Base-by-base conservation (phyloP, 225 moss, liverwort and hornwort genomes). In the Polytrichum formosum region DNA sequence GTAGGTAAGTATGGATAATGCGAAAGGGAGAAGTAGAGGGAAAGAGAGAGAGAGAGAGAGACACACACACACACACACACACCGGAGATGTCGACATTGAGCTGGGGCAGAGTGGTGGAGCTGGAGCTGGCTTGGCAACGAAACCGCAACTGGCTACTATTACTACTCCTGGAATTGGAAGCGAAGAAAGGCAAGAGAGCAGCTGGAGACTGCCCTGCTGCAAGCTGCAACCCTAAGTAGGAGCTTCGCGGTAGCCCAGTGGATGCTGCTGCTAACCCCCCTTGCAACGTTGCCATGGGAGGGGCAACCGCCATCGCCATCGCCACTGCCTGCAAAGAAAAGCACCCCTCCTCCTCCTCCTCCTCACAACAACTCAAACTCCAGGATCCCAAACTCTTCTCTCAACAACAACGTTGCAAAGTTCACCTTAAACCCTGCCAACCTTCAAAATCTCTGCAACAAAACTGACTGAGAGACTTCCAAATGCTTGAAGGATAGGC, bases 31-130 rank as follows among this genome's bases (percentile, higher is more conserved):
- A 25, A 6, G 60, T n/a, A 53, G 33, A 23, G 23, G 23, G 23
- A 23, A 23, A 7, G 33, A 33, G 7, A 33, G 33, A 29, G 23
- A 33, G 33, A 7, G 33, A 33, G 7, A 33, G 33, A 29, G 0
- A 29, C 29, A 30, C 30, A 30, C 5, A 29, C 29, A 30, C 30
- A 30, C 30, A 30, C 30, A 30, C 16, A 72, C 80, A 25, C 7
- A 88, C 88, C 88, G 18, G 82, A 78, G 64, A 78, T 80, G 73
- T 80, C 76, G 69, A 85, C 88, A 72, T 85, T 88, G 71, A 80
- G 85, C 56, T 88, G 82, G 7, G 88, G 85, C 76, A 88, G 68
- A 65, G 82, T 83, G 26, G 85, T 83, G 6, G 82, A 81, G 72
- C 74, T 80, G 46, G 82, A 76, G 78, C 79, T 80, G 37, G 68